Base-by-base conservation (phyloP, 805 yeast genomes). In the Yamadazyma kitorensis region DNA sequence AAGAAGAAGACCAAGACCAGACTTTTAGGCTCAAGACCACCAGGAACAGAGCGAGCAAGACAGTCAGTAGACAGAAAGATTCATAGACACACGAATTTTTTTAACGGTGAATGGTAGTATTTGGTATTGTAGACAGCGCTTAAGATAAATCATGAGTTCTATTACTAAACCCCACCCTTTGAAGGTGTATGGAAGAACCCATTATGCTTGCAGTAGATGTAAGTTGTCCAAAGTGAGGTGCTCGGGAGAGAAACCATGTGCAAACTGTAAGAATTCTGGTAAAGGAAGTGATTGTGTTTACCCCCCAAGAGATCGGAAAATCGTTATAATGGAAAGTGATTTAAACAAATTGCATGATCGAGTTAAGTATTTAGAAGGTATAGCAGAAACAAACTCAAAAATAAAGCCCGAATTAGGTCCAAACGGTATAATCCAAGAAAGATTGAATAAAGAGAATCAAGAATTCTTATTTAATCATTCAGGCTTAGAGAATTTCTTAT, bases 181-280 rank as follows among this genome's bases (percentile, higher is more conserved):
- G 19, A 64, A 64, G 49, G 69, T 65, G 20, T 65, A 55, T 44
- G 72, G 72, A 2, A 47, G 72, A 24, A 47, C 57, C 27, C 72
- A 65, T 40, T 64, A 65, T 40, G 72, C 72, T 4, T 65, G 72
- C 45, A 52, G 59, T n/a, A 52, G 69, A 19, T 65, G 72, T 44
- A 64, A 63, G 39, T 31, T 59, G 27, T 54, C 62, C 32, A 65
- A 65, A 36, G 61, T 63, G 47, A 59, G 59, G 39, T 65, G 72
- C 37, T 61, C 65, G 19, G 72, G 72, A 5, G 69, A 59, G 27
- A 54, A 52, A 30, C 72, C 71, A 12, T 65, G 72, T 35, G 49
- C 68, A 7, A 65, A 63, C 37, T 65, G 72, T 48, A 59, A 55
- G 29, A 45, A 52, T 30, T 53, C 53, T 29, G 55, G 52, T 36